These are phyloP conservation scores for Paramecium tetraurelia DNA, from an alignment of 73 alveolate genomes.

Conservation along the genomic window DNA sequence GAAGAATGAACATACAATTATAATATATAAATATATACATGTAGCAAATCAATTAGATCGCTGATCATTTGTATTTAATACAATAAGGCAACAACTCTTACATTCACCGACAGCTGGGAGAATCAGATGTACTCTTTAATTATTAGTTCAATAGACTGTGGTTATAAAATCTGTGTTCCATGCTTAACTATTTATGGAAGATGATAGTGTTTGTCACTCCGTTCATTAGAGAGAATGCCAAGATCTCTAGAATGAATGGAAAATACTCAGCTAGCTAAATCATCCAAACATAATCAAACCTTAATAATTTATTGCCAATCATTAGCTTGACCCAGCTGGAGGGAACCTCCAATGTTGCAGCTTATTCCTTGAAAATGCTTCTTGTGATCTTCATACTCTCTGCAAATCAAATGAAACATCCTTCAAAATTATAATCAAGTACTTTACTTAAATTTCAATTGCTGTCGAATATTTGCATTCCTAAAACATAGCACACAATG, in stretches of 20 bases:
- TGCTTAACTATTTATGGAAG: background rate
- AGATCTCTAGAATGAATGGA: slow-evolving; percentile 47
- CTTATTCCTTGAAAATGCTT: slow-evolving; percentile 20
- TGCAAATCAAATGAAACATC: slow-evolving; percentile 30
- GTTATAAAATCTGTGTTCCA: slow-evolving; percentile 42
- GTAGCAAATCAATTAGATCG: slow-evolving; percentile 16
- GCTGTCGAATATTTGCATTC: slow-evolving; percentile 41
- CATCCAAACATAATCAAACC: slow-evolving; percentile 38
- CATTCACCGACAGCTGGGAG: background rate
- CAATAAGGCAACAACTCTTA: slow-evolving; percentile 52
- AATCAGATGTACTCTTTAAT: background rate
- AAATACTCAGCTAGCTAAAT: background rate
- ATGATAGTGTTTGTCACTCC: background rate
- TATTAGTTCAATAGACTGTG: background rate
- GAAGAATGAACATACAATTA: slow-evolving; percentile 39
- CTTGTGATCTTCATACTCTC: slow-evolving; percentile 30
- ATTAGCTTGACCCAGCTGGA: background rate
- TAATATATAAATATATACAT: slow-evolving; percentile 3
- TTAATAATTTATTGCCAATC: background rate
- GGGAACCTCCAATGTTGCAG: background rate
- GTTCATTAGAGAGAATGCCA: slow-evolving; percentile 30
- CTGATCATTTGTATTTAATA: slow-evolving; percentile 8
- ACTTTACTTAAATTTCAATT: slow-evolving; percentile 1
- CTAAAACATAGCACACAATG: slow-evolving; percentile 30
- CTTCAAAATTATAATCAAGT: background rate